Base-by-base conservation (phyloP, 73 alveolate species). In the Paramecium pentaurelia region DNA sequence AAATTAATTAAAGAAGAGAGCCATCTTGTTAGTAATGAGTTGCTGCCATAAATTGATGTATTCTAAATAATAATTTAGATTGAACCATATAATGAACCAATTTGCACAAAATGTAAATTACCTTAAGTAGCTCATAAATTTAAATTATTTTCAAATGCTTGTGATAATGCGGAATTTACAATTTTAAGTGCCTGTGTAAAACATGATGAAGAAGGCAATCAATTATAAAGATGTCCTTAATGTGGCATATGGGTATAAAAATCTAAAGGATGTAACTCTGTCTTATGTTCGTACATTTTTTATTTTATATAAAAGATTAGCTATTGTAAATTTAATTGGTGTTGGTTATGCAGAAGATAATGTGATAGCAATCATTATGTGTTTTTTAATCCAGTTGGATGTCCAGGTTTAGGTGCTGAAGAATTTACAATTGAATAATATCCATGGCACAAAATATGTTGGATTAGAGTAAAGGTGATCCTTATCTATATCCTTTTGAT, bases 341-440 rank as follows among this genome's bases (percentile, higher is more conserved):
- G 77, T 28, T 80, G 91, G 91, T 80, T 80, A 45, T 80, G 91
- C 25, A 38, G 75, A 42, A 3, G 91, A 42, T 44, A 40, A 10
- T 44, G 70, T 5, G 54, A 40, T 42, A 44, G 42, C 10, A 44
- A 80, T 80, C 89, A 77, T 42, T 77, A 20, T 80, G 54, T 22
- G 16, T 40, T 25, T 37, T 80, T 80, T 27, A 80, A 80, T 47
- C 75, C 91, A 2, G 30, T 45, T 10, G 89, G 89, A 42, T 77
- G 89, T 77, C 89, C 89, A 38, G 89, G 89, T 36, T 77, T 77
- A 30, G 89, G 89, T n/a, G 64, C 89, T 8, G 89, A 77, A 42
- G 42, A 40, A 37, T 40, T 16, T 18, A 42, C 89, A 4, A 14
- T 77, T 22, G 89, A 77, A 38, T 40, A 40, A 44, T 77, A 59